Base-by-base conservation (phyloP, 306 rosid species). In the Astragalus membranaceus region DNA sequence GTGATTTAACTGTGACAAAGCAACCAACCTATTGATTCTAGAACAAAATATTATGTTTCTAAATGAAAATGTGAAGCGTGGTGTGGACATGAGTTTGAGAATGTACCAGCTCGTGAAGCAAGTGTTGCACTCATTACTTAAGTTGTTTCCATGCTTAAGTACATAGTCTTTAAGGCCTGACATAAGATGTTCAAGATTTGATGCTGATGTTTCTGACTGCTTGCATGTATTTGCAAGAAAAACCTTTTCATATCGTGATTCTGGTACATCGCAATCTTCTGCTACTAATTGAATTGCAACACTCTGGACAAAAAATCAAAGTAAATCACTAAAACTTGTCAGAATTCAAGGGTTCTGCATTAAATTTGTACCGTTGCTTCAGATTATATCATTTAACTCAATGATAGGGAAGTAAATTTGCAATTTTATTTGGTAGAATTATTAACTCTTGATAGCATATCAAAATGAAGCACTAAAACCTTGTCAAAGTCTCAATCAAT, bases 101-200 rank as follows among this genome's bases (percentile, higher is more conserved):
- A 82, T 73, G 55, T 88, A 87, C 97, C 78, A 46, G 81, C 65
- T 87, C 35, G 84, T 74, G 69, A 87, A 88, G 84, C 98, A 88
- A 44, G 88, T 76, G 60, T 46, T 75, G 36, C 97, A 91, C 46
- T 60, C 44, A 64, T 74, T 65, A 36, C 70, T 63, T 63, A 82
- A 78, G 59, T 58, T 78, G 59, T 86, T 85, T 80, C 87, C 90
- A 78, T 88, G 96, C 92, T 78, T 88, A 26, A 80, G 79, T 76
- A 82, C 89, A 64, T 89, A 94, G 74, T 84, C 91, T 78, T 82
- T 83, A 57, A 89, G 78, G 80, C 99, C 96, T 9, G 87, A 88
- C 80, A 76, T 85, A 72, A 94, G 77, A 79, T 64, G 78, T 70
- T 87, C 92, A 55, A 91, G 84, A 78, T 77, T 87, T 67, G 97